These are phyloP conservation scores for Musa troglodytarum DNA, from an alignment of 176 grass and related monocot genomes.

Conservation along the genomic window DNA sequence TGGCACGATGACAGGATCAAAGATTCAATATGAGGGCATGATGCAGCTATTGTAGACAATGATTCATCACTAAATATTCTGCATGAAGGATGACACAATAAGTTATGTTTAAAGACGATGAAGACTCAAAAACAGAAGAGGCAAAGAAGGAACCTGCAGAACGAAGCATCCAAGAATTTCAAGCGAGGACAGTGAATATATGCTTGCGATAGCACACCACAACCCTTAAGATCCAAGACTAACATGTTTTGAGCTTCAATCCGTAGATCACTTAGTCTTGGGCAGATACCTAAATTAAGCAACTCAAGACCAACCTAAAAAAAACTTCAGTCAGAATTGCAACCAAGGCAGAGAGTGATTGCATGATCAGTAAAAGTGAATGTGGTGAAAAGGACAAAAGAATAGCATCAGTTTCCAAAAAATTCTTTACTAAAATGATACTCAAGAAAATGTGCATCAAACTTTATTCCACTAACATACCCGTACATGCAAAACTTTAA, in stretches of 20 bases:
- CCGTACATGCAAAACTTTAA: neutral
- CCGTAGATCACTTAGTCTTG: constrained; percentile 50
- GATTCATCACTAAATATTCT: constrained; percentile 80
- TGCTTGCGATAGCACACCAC: constrained; percentile 75
- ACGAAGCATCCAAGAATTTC: constrained; percentile 83
- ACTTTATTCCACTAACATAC: neutral
- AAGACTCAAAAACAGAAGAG: constrained; percentile 7
- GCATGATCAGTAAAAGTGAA: neutral
- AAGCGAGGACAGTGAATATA: constrained; percentile 68
- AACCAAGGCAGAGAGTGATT: neutral
- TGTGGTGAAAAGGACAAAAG: neutral
- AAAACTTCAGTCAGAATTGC: constrained; percentile 3
- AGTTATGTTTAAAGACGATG: constrained; percentile 14
- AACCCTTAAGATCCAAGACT: constrained; percentile 81
- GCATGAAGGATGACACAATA: constrained; percentile 18
- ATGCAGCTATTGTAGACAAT: constrained; percentile 38
- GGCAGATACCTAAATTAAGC: constrained; percentile 96
- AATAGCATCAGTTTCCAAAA: neutral
- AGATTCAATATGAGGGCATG: constrained; percentile 60
- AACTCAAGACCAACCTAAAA: constrained; percentile 78
- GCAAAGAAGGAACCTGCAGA: constrained; percentile 64
- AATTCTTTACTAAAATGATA: neutral
- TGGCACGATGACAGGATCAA: constrained; percentile 76
- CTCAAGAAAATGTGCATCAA: neutral
- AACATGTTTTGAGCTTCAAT: constrained; percentile 77